Percentiles rank a stretch among this genome's conserved stretches.
phyloP scores from a whole-genome alignment of 2,329 filamentous ascomycete genomes.

The Pestalotiopsis sp. region DNA sequence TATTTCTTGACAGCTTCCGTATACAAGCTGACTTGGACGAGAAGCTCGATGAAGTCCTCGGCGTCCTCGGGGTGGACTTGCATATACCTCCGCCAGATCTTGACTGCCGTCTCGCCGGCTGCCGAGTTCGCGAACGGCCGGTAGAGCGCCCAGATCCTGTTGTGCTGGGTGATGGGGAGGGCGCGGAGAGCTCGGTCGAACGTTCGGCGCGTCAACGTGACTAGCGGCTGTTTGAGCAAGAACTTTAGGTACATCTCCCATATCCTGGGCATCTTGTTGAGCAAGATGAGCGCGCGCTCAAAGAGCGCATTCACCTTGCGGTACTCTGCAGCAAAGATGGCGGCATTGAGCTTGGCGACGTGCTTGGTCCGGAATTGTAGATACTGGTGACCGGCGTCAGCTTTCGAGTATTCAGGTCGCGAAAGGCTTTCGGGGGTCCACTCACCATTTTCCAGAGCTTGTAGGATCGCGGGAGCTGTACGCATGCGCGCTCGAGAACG shows the following conservation, averaged over 20 bases:
- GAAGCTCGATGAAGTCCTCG: conserved; percentile 91
- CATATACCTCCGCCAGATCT: conserved; percentile 94
- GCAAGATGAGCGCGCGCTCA: conserved; percentile 84
- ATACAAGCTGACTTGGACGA: conserved; percentile 79
- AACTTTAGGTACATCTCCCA: conserved; percentile 98
- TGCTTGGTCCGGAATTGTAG: conserved; percentile 82
- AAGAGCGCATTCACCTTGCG: conserved; percentile 94
- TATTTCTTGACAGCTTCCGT: conserved; percentile 91
- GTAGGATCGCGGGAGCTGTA: conserved; percentile 88
- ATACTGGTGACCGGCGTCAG: conserved; percentile 55
- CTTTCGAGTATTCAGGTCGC: conserved; percentile 20
- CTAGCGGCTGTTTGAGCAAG: conserved; percentile 84
- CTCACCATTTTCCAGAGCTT: conserved; percentile 95
- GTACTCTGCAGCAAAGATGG: conserved; percentile 76
- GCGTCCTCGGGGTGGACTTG: conserved; percentile 94
- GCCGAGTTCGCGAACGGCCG: conserved; percentile 88
- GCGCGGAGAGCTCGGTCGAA: conserved; percentile 93
- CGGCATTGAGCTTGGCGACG: conserved; percentile 78
- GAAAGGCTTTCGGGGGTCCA: conserved; percentile 5
- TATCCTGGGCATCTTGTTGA: conserved; percentile 98
- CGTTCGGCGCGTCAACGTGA: conserved; percentile 80
- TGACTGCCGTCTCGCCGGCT: conserved; percentile 85
- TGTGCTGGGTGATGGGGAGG: conserved; percentile 91
- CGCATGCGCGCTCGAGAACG: conserved; percentile 87
- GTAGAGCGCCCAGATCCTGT: conserved; percentile 92